These are phyloP conservation scores for Excoecaria cochinchinensis DNA, from an alignment of 345 rosid genomes.

Conservation along the genomic window DNA sequence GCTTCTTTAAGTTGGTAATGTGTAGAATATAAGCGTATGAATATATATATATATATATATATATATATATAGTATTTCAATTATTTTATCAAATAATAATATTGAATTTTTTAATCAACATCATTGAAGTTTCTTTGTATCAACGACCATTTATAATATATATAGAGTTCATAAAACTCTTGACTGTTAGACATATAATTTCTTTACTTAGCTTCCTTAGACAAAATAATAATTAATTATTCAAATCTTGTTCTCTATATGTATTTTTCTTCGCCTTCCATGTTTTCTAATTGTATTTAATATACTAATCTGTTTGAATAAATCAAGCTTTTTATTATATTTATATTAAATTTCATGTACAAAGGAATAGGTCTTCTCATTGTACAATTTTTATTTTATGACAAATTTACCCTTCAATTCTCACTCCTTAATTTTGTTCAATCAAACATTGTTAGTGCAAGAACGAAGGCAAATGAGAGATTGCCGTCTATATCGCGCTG, in stretches of 20 bases:
- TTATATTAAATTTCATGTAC: not conserved
- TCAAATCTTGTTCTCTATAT: not conserved
- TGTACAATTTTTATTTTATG: not conserved
- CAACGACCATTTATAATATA: not conserved
- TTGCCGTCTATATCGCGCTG: no score
- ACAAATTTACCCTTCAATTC: not conserved
- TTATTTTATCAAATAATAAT: not conserved
- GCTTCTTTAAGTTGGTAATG: not conserved
- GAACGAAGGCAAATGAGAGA: no score
- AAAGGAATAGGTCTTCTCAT: slow-evolving; percentile 8
- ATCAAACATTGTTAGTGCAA: no score
- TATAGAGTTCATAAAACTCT: not conserved
- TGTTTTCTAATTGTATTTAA: not conserved
- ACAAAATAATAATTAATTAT: not conserved
- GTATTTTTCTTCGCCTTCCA: not conserved
- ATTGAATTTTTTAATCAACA: not conserved
- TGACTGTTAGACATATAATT: not conserved
- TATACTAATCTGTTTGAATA: not conserved
- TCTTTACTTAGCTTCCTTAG: not conserved
- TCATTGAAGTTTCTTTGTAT: not conserved
- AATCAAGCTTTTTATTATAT: not conserved
- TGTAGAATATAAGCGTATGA: not conserved
- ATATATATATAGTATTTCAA: not conserved
- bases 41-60: not conserved
- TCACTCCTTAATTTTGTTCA: not conserved